These are phyloP conservation scores for Sporothrix brasiliensis DNA, from an alignment of 2,329 filamentous ascomycete genomes.

Conservation along the genomic window DNA sequence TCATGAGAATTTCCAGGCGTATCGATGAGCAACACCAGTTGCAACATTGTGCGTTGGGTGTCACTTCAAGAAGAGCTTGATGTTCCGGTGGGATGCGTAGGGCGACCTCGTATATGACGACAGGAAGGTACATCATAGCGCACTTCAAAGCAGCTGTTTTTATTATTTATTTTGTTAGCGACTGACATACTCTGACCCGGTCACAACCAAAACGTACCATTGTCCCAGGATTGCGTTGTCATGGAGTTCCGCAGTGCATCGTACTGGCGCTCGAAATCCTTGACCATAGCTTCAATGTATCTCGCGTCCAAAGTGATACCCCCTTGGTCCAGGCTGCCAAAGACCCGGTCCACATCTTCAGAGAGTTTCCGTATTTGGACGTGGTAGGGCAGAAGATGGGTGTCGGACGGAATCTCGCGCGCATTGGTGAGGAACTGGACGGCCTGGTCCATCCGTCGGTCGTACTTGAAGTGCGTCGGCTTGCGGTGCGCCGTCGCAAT, in stretches of 20 bases:
- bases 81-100: slow-evolving; percentile 33
- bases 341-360: slow-evolving; percentile 35
- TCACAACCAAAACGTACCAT: slow-evolving; percentile 27
- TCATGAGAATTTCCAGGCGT: slow-evolving; percentile 34
- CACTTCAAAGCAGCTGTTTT: slow-evolving; percentile 32
- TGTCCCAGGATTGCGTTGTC: slow-evolving; percentile 34
- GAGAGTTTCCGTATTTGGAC: slow-evolving; percentile 35
- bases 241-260: slow-evolving; percentile 32
- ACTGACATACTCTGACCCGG: background rate
- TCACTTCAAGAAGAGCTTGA: background rate
- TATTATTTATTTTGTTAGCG: background rate
- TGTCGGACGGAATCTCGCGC: slow-evolving; percentile 30
- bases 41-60: slow-evolving; percentile 33
- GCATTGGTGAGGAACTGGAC: slow-evolving; percentile 31
- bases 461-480: slow-evolving; percentile 36
- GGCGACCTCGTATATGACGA: slow-evolving; percentile 36
- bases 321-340: slow-evolving; percentile 29
- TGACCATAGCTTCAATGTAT: slow-evolving; percentile 36
- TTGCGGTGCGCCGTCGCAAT: slow-evolving; percentile 35
- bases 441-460: slow-evolving; percentile 34
- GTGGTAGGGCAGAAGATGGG: slow-evolving; percentile 32
- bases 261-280: slow-evolving; percentile 35
- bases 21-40: slow-evolving; percentile 36
- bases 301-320: slow-evolving; percentile 33
- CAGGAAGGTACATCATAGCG: slow-evolving; percentile 34